Percentiles rank a stretch among this genome's conserved stretches.
These are phyloP conservation scores for Peterozyma xylosa DNA, from an alignment of 805 yeast species.

Conservation along the genomic window DNA sequence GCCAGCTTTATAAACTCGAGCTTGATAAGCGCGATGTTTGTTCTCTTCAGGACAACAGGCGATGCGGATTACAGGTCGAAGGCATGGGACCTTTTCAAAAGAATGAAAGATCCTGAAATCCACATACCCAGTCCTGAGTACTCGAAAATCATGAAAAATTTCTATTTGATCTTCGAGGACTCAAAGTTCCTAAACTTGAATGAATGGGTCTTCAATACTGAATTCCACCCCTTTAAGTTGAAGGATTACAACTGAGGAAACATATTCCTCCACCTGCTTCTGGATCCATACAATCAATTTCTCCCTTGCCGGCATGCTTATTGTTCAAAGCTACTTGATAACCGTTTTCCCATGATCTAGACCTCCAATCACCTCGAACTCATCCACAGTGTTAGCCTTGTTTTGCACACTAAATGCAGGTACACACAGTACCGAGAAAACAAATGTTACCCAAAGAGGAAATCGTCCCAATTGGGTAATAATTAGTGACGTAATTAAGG, in stretches of 20 bases:
- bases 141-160: slow-evolving; percentile 32
- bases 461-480: too few species aligned
- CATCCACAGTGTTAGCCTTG: too few species aligned
- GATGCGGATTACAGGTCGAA: slow-evolving; percentile 47
- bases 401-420: too few species aligned
- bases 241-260: not conserved
- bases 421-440: too few species aligned
- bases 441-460: too few species aligned
- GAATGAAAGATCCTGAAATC: slow-evolving; percentile 22
- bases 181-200: slow-evolving; percentile 35
- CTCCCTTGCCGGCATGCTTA: too few species aligned
- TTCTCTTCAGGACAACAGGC: slow-evolving; percentile 54
- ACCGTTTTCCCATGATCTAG: too few species aligned
- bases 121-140: slow-evolving; percentile 22
- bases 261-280: too few species aligned
- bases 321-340: too few species aligned
- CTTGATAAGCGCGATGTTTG: slow-evolving; percentile 52
- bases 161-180: slow-evolving; percentile 40
- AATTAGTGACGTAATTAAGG: too few species aligned
- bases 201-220: slow-evolving; percentile 51
- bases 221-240: slow-evolving; percentile 50
- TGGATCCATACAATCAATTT: too few species aligned
- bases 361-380: too few species aligned
- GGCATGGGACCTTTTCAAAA: slow-evolving; percentile 42
- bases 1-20: slow-evolving; percentile 43